Percentiles rank a stretch among this genome's conserved stretches.
Conservation (phyloP, 441 rosid genomes). For the Croton setiger region DNA sequence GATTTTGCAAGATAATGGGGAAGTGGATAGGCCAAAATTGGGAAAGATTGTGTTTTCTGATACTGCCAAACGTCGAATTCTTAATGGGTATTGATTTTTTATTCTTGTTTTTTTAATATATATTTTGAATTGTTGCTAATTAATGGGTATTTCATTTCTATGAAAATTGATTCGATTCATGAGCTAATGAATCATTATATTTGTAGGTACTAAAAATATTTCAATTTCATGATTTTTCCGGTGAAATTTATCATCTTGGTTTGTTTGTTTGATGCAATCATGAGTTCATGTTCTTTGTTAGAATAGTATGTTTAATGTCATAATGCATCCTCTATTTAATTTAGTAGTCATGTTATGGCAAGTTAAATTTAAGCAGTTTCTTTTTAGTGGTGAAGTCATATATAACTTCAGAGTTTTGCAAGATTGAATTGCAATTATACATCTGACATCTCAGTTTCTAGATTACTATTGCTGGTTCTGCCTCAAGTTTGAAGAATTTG, state of each 20-base stretch:
- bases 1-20: slow-evolving; percentile 54
- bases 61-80: slow-evolving; percentile 63
- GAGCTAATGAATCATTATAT: not conserved
- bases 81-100: slow-evolving; percentile 47
- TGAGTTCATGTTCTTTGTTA: not conserved
- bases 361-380: not conserved
- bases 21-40: slow-evolving; percentile 69
- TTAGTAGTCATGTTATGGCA: not conserved
- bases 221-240: not conserved
- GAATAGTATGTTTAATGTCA: not conserved
- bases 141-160: not conserved
- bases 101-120: too few relatives aligned
- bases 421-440: too few relatives aligned
- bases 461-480: not conserved
- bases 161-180: not conserved
- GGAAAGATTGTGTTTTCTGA: slow-evolving; percentile 88
- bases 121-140: not conserved
- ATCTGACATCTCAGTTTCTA: too few relatives aligned
- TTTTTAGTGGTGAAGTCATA: slow-evolving; percentile 4
- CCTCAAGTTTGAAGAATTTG: not conserved
- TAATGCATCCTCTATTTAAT: not conserved
- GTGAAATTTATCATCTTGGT: not conserved
- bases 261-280: not conserved
- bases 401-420: too few relatives aligned
- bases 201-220: not conserved